Conservation (phyloP, 148 eudicot genomes). For the Limonium bicolor region DNA sequence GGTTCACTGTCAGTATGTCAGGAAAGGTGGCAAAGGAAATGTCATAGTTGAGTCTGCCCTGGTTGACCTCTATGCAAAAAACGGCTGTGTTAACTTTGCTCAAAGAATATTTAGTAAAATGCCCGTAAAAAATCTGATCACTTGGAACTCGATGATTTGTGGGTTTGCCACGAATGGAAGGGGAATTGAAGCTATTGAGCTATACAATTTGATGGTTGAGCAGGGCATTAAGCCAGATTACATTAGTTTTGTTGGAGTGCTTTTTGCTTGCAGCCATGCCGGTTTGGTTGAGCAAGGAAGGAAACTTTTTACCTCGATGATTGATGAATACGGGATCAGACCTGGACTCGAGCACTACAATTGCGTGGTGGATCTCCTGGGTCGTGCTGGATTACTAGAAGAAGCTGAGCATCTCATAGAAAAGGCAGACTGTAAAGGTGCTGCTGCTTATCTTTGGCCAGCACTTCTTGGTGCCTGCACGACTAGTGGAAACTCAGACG, state of each 20-base stretch:
- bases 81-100: constrained; percentile 60
- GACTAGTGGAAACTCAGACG: constrained; percentile 36
- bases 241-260: constrained; percentile 61
- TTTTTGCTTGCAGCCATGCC: constrained; percentile 85
- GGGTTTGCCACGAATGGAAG: constrained; percentile 85
- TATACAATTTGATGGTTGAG: constrained; percentile 43
- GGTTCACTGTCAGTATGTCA: constrained; percentile 65
- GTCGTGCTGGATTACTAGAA: constrained; percentile 65
- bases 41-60: constrained; percentile 74
- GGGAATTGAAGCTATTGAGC: constrained; percentile 41
- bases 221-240: constrained; percentile 45
- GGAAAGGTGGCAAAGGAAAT: constrained; percentile 40
- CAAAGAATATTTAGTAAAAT: constrained; percentile 42
- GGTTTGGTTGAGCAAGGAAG: constrained; percentile 67
- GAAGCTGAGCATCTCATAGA: constrained; percentile 64
- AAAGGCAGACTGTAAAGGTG: constrained; percentile 25
- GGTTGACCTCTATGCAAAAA: constrained; percentile 79
- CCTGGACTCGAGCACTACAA: constrained; percentile 56
- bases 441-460: constrained; percentile 56
- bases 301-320: constrained; percentile 36
- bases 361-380: constrained; percentile 78
- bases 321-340: constrained; percentile 27
- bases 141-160: constrained; percentile 83
- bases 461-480: constrained; percentile 69
- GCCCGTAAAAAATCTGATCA: constrained; percentile 48